Percentiles rank a stretch among this genome's conserved stretches.
Evolutionary conservation across 768 basidiomycete genomes (phyloP).

Genomic region (Nidularia sp.): DNA sequence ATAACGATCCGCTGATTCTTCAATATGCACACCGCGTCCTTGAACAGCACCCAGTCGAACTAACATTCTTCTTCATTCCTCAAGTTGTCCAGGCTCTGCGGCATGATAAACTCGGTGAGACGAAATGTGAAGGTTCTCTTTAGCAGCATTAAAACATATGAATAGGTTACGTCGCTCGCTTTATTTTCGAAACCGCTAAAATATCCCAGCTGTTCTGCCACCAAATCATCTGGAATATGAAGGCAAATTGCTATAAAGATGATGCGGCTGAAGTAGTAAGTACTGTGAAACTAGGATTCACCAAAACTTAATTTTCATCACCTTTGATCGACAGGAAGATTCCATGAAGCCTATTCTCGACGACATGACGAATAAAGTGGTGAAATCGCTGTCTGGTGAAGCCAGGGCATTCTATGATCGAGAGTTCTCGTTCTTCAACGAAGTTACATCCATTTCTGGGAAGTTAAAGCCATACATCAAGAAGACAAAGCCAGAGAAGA

Average conservation of each 20-base stretch:
- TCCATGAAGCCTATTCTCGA: constrained; percentile 97
- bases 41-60: constrained; percentile 88
- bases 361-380: constrained; percentile 73
- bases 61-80: constrained; percentile 99
- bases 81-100: constrained; percentile 97
- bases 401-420: constrained; percentile 88
- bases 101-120: constrained; percentile 78
- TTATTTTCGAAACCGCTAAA: constrained; percentile 96
- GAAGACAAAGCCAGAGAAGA: constrained; percentile 93
- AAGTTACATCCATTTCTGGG: constrained; percentile 97
- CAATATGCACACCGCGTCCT: constrained; percentile 97
- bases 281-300: constrained; percentile 3
- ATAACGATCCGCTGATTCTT: constrained; percentile 78
- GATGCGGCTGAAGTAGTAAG: constrained; percentile 80
- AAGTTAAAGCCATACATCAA: constrained; percentile 97
- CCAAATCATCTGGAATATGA: constrained; percentile 99
- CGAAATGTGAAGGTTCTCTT: not conserved
- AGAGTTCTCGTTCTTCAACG: constrained; percentile 93
- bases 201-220: constrained; percentile 98
- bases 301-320: not conserved
- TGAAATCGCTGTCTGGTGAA: constrained; percentile 82
- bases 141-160: not conserved
- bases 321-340: constrained; percentile 61
- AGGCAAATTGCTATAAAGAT: constrained; percentile 94
- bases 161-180: constrained; percentile 89